Conservation (phyloP, 2,329 filamentous ascomycete species). For the Calonectria pteridis region DNA sequence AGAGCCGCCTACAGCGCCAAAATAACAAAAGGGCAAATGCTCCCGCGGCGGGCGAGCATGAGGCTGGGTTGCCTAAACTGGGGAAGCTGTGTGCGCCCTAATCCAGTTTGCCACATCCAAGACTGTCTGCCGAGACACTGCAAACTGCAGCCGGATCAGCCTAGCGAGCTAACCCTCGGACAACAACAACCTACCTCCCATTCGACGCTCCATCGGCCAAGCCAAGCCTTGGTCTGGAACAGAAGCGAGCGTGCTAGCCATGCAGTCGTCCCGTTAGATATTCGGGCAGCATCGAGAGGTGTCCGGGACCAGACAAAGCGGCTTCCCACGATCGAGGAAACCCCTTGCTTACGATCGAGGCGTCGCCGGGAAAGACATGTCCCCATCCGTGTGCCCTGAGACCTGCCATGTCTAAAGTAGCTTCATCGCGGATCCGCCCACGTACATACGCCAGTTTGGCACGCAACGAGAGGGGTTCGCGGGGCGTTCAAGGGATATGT, state of each 20-base stretch:
- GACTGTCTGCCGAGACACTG: not conserved
- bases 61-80: not conserved
- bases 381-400: conserved; percentile 22
- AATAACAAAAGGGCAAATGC: conserved; percentile 14
- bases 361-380: not conserved
- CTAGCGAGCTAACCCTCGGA: not conserved
- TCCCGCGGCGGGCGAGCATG: not conserved
- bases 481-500: conserved; percentile 31
- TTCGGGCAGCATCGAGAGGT: not conserved
- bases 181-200: not conserved
- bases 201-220: not conserved
- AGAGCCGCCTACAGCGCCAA: conserved; percentile 17
- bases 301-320: not conserved
- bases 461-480: conserved; percentile 37
- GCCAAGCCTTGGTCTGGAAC: not conserved
- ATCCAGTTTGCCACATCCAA: not conserved
- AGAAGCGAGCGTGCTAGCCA: not conserved
- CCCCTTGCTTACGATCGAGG: conserved; percentile 6
- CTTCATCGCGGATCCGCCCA: conserved; percentile 21
- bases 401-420: conserved; percentile 21
- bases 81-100: not conserved
- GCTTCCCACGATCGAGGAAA: conserved; percentile 1
- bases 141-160: not conserved
- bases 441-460: conserved; percentile 26
- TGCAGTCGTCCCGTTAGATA: not conserved